Percentiles rank a stretch among this genome's conserved stretches.
Conservation (phyloP, 257 asterid genomes). For the Scutellaria barbata region DNA sequence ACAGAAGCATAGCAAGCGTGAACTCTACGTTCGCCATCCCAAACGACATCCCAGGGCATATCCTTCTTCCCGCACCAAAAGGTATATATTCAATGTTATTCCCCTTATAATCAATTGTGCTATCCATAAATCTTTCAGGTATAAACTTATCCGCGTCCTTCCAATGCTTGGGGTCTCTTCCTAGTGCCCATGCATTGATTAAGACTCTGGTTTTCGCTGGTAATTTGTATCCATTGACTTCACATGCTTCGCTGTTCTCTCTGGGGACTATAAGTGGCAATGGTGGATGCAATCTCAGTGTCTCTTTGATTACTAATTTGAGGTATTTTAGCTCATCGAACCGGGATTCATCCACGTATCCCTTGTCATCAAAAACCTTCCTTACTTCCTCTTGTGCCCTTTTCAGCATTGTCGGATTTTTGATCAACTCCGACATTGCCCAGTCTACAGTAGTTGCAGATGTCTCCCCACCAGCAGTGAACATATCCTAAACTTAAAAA, state of each 20-base stretch:
- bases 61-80: slow-evolving; percentile 42
- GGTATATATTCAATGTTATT: slow-evolving; percentile 36
- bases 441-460: slow-evolving; percentile 32
- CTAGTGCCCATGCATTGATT: slow-evolving; percentile 36
- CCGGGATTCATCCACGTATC: slow-evolving; percentile 22
- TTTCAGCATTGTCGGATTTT: slow-evolving; percentile 26
- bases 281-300: slow-evolving; percentile 40
- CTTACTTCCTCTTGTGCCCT: slow-evolving; percentile 35
- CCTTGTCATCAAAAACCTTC: slow-evolving; percentile 25
- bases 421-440: slow-evolving; percentile 41
- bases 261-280: slow-evolving; percentile 35
- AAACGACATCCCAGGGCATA: slow-evolving; percentile 40
- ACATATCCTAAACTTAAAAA: no score
- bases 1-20: slow-evolving; percentile 30
- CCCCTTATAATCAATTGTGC: slow-evolving; percentile 23
- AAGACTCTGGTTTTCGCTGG: slow-evolving; percentile 29
- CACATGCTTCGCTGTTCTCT: slow-evolving; percentile 10
- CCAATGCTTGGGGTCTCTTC: slow-evolving; percentile 42
- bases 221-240: slow-evolving; percentile 21
- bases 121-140: slow-evolving; percentile 36
- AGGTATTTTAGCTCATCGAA: slow-evolving; percentile 33
- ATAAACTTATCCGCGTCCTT: slow-evolving; percentile 28
- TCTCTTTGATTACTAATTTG: slow-evolving; percentile 40
- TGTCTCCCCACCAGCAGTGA: slow-evolving; percentile 31
- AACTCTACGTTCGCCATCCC: slow-evolving; percentile 33